A percentile compares a stretch with the other conserved stretches of the same genome.
phyloP scores from a whole-genome alignment of 495 filamentous ascomycete genomes.

The Lasiosphaeris hirsuta region DNA sequence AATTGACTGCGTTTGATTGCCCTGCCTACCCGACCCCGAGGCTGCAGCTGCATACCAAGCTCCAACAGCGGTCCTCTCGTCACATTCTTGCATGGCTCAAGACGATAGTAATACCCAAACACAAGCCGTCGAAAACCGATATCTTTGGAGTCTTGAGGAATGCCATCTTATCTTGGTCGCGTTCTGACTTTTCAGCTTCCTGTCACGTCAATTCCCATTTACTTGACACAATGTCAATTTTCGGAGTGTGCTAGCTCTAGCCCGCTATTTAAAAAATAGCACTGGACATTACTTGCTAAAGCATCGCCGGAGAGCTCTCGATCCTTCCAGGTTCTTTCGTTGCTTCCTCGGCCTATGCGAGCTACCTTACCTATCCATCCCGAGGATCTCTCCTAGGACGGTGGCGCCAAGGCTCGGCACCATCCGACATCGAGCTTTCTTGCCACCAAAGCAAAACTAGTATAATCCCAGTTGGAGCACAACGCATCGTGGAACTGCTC shows the following conservation, averaged over 20 bases:
- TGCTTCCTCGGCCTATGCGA: not conserved
- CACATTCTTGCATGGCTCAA: not conserved
- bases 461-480: constrained; percentile 5
- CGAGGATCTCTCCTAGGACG: not conserved
- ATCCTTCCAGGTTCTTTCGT: not conserved
- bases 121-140: not conserved
- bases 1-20: not conserved
- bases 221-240: not conserved
- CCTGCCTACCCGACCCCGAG: not conserved
- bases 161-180: not conserved
- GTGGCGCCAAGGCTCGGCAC: constrained; percentile 1
- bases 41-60: not conserved
- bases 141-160: not conserved
- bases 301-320: too few species aligned
- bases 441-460: constrained; percentile 1
- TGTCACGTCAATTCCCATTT: not conserved
- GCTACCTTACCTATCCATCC: not conserved
- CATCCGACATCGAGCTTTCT: constrained; percentile 2
- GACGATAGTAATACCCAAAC: not conserved
- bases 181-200: not conserved
- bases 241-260: not conserved
- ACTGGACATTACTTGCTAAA: too few species aligned
- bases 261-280: too few species aligned
- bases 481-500: not conserved
- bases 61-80: not conserved